Conservation (phyloP, 371 early-diverging fungal genomes). For the Mortierella sp. region DNA sequence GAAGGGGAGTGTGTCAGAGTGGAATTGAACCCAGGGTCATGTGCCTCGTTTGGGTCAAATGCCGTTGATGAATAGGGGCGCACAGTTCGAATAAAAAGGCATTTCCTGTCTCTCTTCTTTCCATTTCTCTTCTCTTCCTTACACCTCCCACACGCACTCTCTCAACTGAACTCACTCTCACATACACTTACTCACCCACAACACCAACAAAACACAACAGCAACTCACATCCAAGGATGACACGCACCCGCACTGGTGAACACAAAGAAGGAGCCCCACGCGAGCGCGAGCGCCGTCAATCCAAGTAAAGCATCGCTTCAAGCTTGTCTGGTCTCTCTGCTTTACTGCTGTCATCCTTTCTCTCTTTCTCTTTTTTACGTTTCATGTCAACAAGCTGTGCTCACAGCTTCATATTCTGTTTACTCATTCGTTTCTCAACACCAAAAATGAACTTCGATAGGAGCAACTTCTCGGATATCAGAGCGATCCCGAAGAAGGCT, state of each 20-base stretch:
- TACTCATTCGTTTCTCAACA: no score
- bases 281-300: slow-evolving; percentile 50
- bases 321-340: no score
- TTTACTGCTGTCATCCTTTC: background rate
- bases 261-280: slow-evolving; percentile 47
- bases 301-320: slow-evolving; percentile 18
- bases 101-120: background rate
- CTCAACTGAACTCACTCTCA: background rate
- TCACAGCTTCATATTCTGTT: background rate
- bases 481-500: slow-evolving; percentile 55
- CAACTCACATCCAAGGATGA: slow-evolving; percentile 25
- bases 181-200: background rate
- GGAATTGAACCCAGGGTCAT: background rate
- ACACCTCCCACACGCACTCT: background rate
- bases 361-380: background rate
- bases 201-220: background rate
- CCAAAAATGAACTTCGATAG: no score
- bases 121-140: background rate
- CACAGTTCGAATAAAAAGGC: background rate
- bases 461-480: slow-evolving; percentile 31
- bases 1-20: background rate
- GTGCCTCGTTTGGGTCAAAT: background rate
- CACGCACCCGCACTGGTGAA: slow-evolving; percentile 56
- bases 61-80: background rate
- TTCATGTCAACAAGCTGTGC: background rate